Conservation (phyloP, 495 filamentous ascomycete species). For the Penicillium flavigenum region DNA sequence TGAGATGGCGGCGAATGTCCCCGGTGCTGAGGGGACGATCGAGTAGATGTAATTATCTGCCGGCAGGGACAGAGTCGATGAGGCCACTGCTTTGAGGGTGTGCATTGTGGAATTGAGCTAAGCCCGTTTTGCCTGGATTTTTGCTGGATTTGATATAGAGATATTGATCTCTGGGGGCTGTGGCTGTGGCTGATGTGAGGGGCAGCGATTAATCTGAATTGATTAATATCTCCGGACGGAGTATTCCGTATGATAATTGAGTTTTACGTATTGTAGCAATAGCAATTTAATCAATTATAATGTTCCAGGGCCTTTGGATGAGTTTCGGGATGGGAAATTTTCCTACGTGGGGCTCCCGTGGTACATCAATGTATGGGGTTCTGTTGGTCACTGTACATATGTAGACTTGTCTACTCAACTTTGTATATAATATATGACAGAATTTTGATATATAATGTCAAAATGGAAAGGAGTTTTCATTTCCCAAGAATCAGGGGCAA, state of each 20-base stretch:
- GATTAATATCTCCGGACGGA: no score
- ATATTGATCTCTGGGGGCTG: constrained; percentile 3
- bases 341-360: neutral
- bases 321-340: neutral
- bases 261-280: no score
- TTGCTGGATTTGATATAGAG: neutral
- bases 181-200: constrained; percentile 8
- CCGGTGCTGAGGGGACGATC: constrained; percentile 35
- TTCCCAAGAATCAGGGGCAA: no score
- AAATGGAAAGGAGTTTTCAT: no score
- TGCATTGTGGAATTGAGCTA: constrained; percentile 31
- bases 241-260: neutral
- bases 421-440: no score
- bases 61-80: constrained; percentile 47
- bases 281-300: no score
- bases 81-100: constrained; percentile 37
- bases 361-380: no score
- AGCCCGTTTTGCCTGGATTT: neutral
- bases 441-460: no score
- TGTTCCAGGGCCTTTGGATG: no score
- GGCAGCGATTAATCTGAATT: neutral
- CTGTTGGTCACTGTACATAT: no score
- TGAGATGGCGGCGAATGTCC: constrained; percentile 49
- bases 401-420: no score
- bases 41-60: constrained; percentile 54